Base-by-base conservation (phyloP, 1,284 basidiomycete species). In the Tetrapyrgos nigripes region DNA sequence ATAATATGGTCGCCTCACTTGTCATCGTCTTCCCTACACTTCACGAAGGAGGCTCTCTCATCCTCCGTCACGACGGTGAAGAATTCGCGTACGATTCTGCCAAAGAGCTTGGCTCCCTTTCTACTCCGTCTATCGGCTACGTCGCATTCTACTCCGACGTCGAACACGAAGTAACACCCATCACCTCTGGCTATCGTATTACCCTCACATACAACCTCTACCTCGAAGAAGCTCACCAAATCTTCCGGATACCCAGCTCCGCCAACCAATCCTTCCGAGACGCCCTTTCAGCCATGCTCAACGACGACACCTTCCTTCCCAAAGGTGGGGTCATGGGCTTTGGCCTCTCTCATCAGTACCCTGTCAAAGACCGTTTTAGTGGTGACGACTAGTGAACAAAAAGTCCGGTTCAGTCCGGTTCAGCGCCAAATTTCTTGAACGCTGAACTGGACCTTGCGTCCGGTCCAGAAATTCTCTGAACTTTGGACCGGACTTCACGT, bases 131-230 rank as follows among this genome's bases (percentile, higher is more conserved):
- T 8, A 45, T 71, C 29, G 68, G 64, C 33, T 76, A 71, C 55
- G 59, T 71, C 43, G 73, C 77, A 1, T 78, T 76, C 53, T 75
- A 65, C 60, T 67, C 70, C 37, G 78, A 83, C 59, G 68, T 78
- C 56, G 74, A 77, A 50, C 77, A 81, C 60, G 73, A 80, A 58
- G 73, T 83, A 23, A 57, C 67, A 3, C 68, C 69, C 0, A 73
- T 83, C 35, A 69, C 53, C 1, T 68, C 69, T 4, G 80, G 80
- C 0, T 68, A 73, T 48, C 74, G 77, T 1, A 63, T 83, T 27
- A 81, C 77, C 1, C 62, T 82, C 43, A 76, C 76, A 0, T 79
- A 75, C 65, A 74, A 77, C 58, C 63, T 76, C 24, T 74, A 73
- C 46, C 67, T 70, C 49, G 61, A 64, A 40, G 19, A 45, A 11